Conservation (phyloP, 2,329 filamentous ascomycete species). For the Aureobasidium sp. region DNA sequence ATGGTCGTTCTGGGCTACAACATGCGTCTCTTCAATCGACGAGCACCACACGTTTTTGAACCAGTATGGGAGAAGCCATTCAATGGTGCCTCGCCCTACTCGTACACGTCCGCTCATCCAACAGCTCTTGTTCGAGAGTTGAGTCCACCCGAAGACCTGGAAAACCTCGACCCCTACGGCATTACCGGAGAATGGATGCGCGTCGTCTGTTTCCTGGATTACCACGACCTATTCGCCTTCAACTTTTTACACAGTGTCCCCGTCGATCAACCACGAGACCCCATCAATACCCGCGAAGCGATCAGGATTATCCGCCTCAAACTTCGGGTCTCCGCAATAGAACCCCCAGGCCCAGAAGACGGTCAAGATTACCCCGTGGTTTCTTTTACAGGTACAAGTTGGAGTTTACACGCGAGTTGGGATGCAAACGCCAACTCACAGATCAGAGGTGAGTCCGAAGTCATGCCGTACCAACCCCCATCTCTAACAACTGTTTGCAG, state of each 20-base stretch:
- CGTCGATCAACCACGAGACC: conserved; percentile 31
- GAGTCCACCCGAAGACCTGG: conserved; percentile 13
- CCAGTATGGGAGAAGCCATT: conserved; percentile 51
- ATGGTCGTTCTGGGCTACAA: conserved; percentile 62
- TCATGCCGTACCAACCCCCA: background rate
- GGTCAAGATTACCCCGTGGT: conserved; percentile 54
- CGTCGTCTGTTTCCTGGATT: conserved; percentile 46
- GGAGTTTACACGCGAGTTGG: conserved; percentile 54
- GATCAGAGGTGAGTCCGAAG: conserved; percentile 49
- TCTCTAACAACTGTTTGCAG: conserved; percentile 26
- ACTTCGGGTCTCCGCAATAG: conserved; percentile 52
- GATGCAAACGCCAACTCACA: conserved; percentile 62
- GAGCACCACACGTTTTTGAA: conserved; percentile 39
- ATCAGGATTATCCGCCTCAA: conserved; percentile 63
- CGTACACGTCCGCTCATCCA: conserved; percentile 24
- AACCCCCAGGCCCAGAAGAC: conserved; percentile 50
- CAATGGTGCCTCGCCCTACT: conserved; percentile 45
- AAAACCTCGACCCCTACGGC: conserved; percentile 55
- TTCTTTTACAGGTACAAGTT: conserved; percentile 56
- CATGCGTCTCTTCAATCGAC: conserved; percentile 39
- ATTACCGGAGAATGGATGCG: conserved; percentile 65
- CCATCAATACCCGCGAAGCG: conserved; percentile 57
- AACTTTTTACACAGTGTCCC: conserved; percentile 50
- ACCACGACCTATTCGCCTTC: conserved; percentile 62
- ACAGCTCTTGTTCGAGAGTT: background rate